phyloP scores from a whole-genome alignment of 495 filamentous ascomycete species.

The Aspergillus kassunensis region DNA sequence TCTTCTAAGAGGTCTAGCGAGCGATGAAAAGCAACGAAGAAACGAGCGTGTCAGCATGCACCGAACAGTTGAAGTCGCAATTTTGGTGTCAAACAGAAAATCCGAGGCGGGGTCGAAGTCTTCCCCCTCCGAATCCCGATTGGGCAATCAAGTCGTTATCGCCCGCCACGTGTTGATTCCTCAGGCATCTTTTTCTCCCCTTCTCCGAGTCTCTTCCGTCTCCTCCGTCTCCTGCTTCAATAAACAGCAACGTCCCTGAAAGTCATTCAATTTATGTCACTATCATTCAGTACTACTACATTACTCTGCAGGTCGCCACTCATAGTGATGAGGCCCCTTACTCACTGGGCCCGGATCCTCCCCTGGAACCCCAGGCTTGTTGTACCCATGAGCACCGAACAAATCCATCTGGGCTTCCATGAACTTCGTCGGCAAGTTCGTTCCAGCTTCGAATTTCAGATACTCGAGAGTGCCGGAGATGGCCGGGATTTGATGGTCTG shows the following conservation, averaged over 20 bases:
- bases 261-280: no score
- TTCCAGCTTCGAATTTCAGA: slow-evolving; percentile 59
- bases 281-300: no score
- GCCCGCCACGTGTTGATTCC: background rate
- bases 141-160: background rate
- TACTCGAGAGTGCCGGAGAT: slow-evolving; percentile 66
- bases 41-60: slow-evolving; percentile 18
- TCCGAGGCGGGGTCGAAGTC: background rate
- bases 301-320: slow-evolving; percentile 30
- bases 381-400: slow-evolving; percentile 69
- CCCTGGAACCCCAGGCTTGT: slow-evolving; percentile 42
- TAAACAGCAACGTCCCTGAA: no score
- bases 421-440: slow-evolving; percentile 61
- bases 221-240: no score
- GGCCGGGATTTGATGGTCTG: slow-evolving; percentile 62
- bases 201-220: no score
- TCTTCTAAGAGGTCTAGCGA: slow-evolving; percentile 27
- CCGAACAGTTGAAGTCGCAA: slow-evolving; percentile 3
- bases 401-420: slow-evolving; percentile 75
- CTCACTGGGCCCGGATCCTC: slow-evolving; percentile 39
- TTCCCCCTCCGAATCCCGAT: background rate
- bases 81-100: background rate
- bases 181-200: background rate
- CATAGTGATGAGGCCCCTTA: slow-evolving; percentile 43
- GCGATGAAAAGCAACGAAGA: slow-evolving; percentile 20